A percentile compares a stretch with the other conserved stretches of the same genome.
Conservation (phyloP, 2,329 filamentous ascomycete genomes). For the Nannizzia gypsea region DNA sequence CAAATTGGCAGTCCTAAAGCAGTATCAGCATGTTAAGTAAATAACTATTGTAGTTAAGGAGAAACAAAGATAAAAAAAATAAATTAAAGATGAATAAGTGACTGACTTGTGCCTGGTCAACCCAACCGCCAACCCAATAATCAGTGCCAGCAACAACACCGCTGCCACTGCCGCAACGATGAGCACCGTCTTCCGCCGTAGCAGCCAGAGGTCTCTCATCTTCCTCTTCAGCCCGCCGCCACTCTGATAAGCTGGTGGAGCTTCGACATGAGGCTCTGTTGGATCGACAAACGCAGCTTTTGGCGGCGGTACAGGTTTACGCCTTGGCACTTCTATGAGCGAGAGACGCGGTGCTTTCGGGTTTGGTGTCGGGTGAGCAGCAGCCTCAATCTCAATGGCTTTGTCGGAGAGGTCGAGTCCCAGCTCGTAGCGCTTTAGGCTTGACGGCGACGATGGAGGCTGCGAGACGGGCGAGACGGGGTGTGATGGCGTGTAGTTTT, state of each 20-base stretch:
- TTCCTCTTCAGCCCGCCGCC: conserved; percentile 9
- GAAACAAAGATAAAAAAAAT: too few relatives aligned
- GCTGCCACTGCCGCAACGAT: conserved; percentile 8
- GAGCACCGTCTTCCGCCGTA: conserved; percentile 8
- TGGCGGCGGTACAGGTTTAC: conserved; percentile 14
- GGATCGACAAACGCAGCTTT: neutral
- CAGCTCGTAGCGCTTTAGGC: conserved; percentile 8
- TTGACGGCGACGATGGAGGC: conserved; percentile 2
- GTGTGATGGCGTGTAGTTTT: neutral
- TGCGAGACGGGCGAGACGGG: neutral
- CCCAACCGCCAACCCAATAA: conserved; percentile 26
- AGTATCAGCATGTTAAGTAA: too few relatives aligned
- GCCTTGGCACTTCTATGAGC: conserved; percentile 10
- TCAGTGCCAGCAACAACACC: conserved; percentile 21
- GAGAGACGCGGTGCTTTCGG: conserved; percentile 7
- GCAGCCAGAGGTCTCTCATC: neutral
- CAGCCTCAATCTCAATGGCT: neutral
- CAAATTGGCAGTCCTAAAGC: conserved; percentile 27
- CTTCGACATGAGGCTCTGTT: neutral
- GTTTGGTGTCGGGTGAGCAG: conserved; percentile 6
- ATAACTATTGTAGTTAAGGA: too few relatives aligned
- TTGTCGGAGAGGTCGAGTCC: neutral
- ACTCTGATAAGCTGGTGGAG: neutral
- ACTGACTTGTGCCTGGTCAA: conserved; percentile 11
- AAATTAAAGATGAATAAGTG: too few relatives aligned